Evolutionary conservation across 2,329 filamentous ascomycete genomes (phyloP), one percentile per base, ranked within the genome.

Genomic region (Aspergillus phoenicis): DNA sequence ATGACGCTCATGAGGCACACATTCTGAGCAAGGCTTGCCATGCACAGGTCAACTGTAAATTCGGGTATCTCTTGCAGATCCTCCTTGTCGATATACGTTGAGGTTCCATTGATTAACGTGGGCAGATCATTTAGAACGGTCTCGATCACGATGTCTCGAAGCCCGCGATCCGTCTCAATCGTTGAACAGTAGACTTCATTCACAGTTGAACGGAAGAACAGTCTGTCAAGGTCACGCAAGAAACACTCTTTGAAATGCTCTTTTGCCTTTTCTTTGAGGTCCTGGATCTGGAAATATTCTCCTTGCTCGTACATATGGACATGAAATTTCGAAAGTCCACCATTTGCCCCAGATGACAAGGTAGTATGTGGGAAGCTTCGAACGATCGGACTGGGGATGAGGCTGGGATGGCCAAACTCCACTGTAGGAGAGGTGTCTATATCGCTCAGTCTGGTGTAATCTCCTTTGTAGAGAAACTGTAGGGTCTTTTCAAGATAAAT

Each of bases 281-380:
- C 43, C 17, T 57, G 28, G 3, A 57, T 30, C 28, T 49, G 43
- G 17, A 57, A 57, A n/a, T 57, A 57, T 7, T 33, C 26, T n/a
- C 54, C 54, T 39, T 48, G 43, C n/a, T 43, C 17, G 13, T 57
- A 57, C 30, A 57, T 57, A 13, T 36, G 43, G 3, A 33, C 54
- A 20, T 51, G 43, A 17, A 45, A 45, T 11, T 11, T 45, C 2
- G 41, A 10, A 10, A 10, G 8, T 6, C 7, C n/a, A 10, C 17
- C 7, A 11, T 22, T 22, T 45, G 8, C 28, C 28, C 10, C 17
- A n/a, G 17, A 22, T 22, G 28, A 30, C 28, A 30, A 11, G 10
- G 28, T 30, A 11, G 28, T 11, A 30, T 30, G 11, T 4, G 28
- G 28, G 28, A 22, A 4, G 41, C 41, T 45, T 20, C 20, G 41